Evolutionary conservation across 306 rosid species (phyloP), one percentile per base, ranked within the genome.

Genomic region (Erythrophleum fordii): DNA sequence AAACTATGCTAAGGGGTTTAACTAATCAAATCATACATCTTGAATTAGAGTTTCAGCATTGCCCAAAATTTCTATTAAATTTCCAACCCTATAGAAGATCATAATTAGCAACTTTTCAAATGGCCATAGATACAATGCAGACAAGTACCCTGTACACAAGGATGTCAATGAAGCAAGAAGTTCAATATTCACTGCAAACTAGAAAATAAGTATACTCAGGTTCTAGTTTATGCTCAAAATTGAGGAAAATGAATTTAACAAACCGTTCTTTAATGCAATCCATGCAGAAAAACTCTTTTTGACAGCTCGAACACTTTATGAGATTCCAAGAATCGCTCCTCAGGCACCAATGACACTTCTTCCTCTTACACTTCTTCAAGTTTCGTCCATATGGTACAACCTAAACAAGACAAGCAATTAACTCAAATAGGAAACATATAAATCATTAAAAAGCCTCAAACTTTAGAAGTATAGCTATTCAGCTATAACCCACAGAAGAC

Each of bases 241-340:
- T 26, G 52, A 14, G 20, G 72, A 3, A 55, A 73, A 44, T 46
- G 35, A 72, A 76, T 14, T 1, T 51, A 69, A 86, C 83, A 61
- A 78, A 96, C 99, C 98, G 78, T 78, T 91, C 94, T 92, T 88
- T 90, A 83, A 96, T 86, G 89, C 99, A 96, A 72, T 86, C 91
- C 90, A 86, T 73, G 86, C 99, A 96, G 85, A 96, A 96, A 74
- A 92, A 87, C 34, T 86, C 89, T 72, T 87, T 92, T 75, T 87
- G 93, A 85, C 99, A 96, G 82, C 87, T 89, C 12, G 90, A 87
- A 88, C 99, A 96, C 86, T 85, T 87, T 1, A 84, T 85, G 29
- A 92, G 93, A 84, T 77, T 90, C 87, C 82, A 60, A 5, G 92
- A 88, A 69, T 85, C 88, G 79, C 93, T 92, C 81, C 86, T 90